These are phyloP conservation scores for Phlebiopsis gigantea DNA, from an alignment of 768 basidiomycete genomes.

Conservation along the genomic window DNA sequence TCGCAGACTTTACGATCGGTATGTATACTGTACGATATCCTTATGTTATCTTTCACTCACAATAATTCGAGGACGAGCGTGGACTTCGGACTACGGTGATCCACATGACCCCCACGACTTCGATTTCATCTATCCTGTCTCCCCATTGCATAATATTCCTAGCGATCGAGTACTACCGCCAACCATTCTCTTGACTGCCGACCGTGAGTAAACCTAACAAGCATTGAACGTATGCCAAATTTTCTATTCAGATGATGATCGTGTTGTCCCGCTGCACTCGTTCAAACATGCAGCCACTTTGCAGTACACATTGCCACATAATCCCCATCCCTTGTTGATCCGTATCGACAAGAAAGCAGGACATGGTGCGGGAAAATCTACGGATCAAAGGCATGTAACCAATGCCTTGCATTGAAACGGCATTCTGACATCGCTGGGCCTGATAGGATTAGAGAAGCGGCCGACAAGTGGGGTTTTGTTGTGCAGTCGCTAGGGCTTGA, in stretches of 20 bases:
- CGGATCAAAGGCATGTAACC: slow-evolving; percentile 50
- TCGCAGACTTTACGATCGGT: slow-evolving; percentile 76
- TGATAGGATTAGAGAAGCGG: slow-evolving; percentile 67
- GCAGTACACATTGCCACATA: slow-evolving; percentile 58
- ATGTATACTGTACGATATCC: slow-evolving; percentile 1
- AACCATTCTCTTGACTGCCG: slow-evolving; percentile 73
- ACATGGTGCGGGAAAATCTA: slow-evolving; percentile 77
- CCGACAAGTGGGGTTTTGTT: slow-evolving; percentile 75
- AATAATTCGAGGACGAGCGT: slow-evolving; percentile 49
- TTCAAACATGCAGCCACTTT: slow-evolving; percentile 81
- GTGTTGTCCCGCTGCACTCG: slow-evolving; percentile 83
- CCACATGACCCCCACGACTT: slow-evolving; percentile 73
- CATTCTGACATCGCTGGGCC: background rate
- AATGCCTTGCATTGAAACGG: slow-evolving; percentile 6
- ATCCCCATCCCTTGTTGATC: slow-evolving; percentile 68
- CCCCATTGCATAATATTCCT: slow-evolving; percentile 78
- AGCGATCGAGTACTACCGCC: slow-evolving; percentile 58
- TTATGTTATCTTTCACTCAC: background rate
- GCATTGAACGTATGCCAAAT: background rate
- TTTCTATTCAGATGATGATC: slow-evolving; percentile 59
- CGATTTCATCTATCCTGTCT: slow-evolving; percentile 78
- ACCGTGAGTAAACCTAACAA: slow-evolving; percentile 48
- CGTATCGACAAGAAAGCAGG: slow-evolving; percentile 78
- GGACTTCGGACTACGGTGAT: slow-evolving; percentile 77
- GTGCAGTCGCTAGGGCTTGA: slow-evolving; percentile 57